Evolutionary conservation across 2,329 filamentous ascomycete species (phyloP), one percentile per base, ranked within the genome.

Genomic region (Huntiella savannae): DNA sequence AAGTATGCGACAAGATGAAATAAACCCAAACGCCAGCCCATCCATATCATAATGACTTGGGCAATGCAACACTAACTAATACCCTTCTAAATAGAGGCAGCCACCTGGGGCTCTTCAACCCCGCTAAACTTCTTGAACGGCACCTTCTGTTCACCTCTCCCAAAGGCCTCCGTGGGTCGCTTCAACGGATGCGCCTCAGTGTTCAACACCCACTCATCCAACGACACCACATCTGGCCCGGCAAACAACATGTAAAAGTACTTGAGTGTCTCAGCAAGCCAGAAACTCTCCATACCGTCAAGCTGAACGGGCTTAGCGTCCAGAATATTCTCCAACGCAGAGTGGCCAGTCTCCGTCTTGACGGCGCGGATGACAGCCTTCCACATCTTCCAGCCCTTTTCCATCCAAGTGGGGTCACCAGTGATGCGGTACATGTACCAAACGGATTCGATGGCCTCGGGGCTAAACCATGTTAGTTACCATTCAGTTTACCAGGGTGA

Each of bases 391-490:
- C 86, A 94, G 12, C 83, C 87, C 53, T 80, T 79, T 22, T 92
- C 83, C 58, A 80, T 79, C 70, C 83, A 85, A 4, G 62, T 60
- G 1, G 69, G 62, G 52, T 91, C 80, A 41, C 84, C 86, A 0
- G 84, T 92, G 60, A 92, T 84, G 57, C 86, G 82, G 63, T 92
- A 91, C 67, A 92, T 79, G 63, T 87, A 82, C 71, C 85, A 92
- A 11, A 92, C 77, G 1, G 79, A 85, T 56, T 93, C 85, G 54
- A 93, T 86, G 1, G 82, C 83, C 64, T 93, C 85, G 15, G 84
- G 83, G 16, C 81, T 82, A 52, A 49, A 4, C n/a, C 7, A 6
- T 13, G 34, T n/a, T 1, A 13, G 39, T 48, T 50, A 17, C 41
- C 6, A n/a, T 40, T n/a, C 12, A 33, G 3, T 28, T 3, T 3